Evolutionary conservation across 345 rosid genomes (phyloP).

Genomic region (Abelmoschus esculentus): DNA sequence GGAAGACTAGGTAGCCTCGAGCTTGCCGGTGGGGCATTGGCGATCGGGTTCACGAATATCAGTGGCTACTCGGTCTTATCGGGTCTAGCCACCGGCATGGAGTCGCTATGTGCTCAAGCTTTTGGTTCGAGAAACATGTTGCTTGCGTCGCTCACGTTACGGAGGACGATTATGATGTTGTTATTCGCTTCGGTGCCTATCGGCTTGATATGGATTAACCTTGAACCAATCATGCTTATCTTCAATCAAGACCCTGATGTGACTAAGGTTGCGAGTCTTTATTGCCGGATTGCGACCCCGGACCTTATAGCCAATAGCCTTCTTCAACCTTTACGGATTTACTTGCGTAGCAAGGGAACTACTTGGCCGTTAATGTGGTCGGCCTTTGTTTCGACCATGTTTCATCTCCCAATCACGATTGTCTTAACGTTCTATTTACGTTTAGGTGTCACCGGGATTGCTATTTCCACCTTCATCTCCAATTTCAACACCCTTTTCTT

Average conservation of each 20-base stretch:
- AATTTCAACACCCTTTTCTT: conserved; percentile 55
- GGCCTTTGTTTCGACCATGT: conserved; percentile 38
- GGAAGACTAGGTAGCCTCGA: conserved; percentile 84
- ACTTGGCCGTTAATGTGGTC: conserved; percentile 91
- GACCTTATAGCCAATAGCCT: conserved; percentile 71
- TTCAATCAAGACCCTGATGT: conserved; percentile 64
- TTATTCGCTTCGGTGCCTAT: conserved; percentile 59
- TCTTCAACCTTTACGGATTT: conserved; percentile 76
- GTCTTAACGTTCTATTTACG: conserved; percentile 42
- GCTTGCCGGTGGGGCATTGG: conserved; percentile 87
- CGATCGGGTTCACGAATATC: conserved; percentile 87
- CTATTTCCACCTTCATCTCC: conserved; percentile 53
- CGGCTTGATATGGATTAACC: conserved; percentile 54
- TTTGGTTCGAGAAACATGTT: conserved; percentile 59
- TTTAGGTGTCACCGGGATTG: conserved; percentile 70
- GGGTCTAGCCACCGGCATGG: conserved; percentile 90
- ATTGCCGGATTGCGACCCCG: conserved; percentile 58
- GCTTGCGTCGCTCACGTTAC: conserved; percentile 43
- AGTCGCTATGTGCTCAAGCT: conserved; percentile 81
- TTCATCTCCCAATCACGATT: conserved; percentile 53
- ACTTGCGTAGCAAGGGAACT: conserved; percentile 70
- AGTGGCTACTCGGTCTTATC: conserved; percentile 88
- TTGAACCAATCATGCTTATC: conserved; percentile 56
- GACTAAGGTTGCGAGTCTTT: conserved; percentile 55
- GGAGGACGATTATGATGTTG: conserved; percentile 55